Evolutionary conservation across 2,329 filamentous ascomycete species (phyloP), one percentile per base, ranked within the genome.

Genomic region (Exophiala lecanii-corni): DNA sequence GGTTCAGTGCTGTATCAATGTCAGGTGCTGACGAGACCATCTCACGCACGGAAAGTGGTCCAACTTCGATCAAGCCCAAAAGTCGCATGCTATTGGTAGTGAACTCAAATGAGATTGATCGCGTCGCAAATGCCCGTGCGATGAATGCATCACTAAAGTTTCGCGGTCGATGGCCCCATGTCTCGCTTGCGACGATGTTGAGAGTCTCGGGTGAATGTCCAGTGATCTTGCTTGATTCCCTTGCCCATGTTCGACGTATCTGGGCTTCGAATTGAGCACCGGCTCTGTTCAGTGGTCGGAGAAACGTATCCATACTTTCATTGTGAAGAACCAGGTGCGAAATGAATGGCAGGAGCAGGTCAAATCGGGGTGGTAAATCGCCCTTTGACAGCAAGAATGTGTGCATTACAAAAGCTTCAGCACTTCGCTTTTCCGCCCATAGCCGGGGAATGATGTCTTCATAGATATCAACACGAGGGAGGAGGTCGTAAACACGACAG

Each of bases 91-190:
- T 74, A 23, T 76, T 76, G 41, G 94, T 78, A 18, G 87, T 79
- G 52, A 83, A 76, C 43, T 89, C 80, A 7, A 89, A 70, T 1
- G 82, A 78, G 16, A 92, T 74, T 62, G 86, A 84, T 44, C 73
- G 82, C 2, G 81, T 84, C 7, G 89, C 89, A 60, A 95, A 89
- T 68, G 88, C 80, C 50, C 82, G 78, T n/a, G 89, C 84, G 13
- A 85, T 83, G 20, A 94, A 74, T 1, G 70, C 65, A 60, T 92
- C 86, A 56, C 78, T 82, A 50, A 80, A 76, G 6, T 65, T 63
- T 47, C 74, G 78, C 25, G 57, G 62, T 15, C 57, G 47, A 1
- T 39, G 16, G 2, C 45, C 46, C 23, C 41, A 26, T 16, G 39
- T 36, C 18, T 50, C 47, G 41, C 45, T 49, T n/a, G 42, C 42